Evolutionary conservation across 2,329 filamentous ascomycete genomes (phyloP).

Genomic region (Penicillium corylophilum): DNA sequence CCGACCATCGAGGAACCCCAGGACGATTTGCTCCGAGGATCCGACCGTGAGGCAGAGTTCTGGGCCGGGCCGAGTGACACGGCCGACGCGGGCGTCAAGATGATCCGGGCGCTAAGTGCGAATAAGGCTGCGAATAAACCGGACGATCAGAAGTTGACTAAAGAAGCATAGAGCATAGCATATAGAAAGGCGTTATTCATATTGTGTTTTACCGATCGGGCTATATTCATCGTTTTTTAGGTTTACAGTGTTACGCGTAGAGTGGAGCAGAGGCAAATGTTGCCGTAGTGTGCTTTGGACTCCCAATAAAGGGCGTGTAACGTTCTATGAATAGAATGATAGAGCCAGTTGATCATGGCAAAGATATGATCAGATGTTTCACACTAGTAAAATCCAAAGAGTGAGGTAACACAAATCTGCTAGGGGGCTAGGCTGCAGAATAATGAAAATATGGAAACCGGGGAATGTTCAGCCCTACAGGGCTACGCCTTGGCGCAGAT

Average conservation of each 20-base stretch:
- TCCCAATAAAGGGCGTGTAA: too few species aligned
- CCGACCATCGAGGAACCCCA: conserved; percentile 20
- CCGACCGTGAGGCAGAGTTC: conserved; percentile 50
- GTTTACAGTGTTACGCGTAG: not conserved
- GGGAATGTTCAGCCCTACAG: conserved; percentile 26
- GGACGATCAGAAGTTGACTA: conserved; percentile 8
- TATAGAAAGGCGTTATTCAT: not conserved
- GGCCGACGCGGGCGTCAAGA: conserved; percentile 49
- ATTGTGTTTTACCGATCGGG: not conserved
- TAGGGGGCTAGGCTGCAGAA: not conserved
- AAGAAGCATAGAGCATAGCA: conserved; percentile 11
- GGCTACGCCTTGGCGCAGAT: conserved; percentile 18
- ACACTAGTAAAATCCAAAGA: too few species aligned
- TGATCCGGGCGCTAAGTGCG: conserved; percentile 50
- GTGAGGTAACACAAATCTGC: not conserved
- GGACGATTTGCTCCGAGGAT: conserved; percentile 26
- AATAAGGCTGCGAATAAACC: conserved; percentile 22
- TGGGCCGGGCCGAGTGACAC: conserved; percentile 55
- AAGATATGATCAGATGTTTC: too few species aligned
- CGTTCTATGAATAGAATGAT: not conserved
- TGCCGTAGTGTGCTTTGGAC: too few species aligned
- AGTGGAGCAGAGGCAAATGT: not conserved
- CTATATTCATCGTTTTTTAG: not conserved
- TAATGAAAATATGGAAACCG: not conserved
- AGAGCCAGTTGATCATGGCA: not conserved